A percentile compares a stretch with the other conserved stretches of the same genome.
Evolutionary conservation across 805 yeast species (phyloP).

Genomic region (Suhomyces emberorum): DNA sequence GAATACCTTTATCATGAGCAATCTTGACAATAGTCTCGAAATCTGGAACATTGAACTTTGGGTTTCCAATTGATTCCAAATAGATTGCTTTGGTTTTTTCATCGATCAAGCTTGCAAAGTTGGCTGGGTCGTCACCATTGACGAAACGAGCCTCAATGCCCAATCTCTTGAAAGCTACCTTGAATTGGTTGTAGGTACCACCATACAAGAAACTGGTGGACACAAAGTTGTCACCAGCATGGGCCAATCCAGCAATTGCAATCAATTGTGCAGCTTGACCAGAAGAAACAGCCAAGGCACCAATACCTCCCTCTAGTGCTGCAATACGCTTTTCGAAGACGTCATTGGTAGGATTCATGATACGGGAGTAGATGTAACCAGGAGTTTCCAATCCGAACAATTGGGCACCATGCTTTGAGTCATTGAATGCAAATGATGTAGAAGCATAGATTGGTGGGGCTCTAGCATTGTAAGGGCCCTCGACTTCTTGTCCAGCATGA

Average conservation of each 20-base stretch:
- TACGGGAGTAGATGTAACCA: slow-evolving; percentile 85
- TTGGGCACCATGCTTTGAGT: slow-evolving; percentile 90
- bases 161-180: slow-evolving; percentile 83
- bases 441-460: slow-evolving; percentile 95
- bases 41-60: slow-evolving; percentile 89
- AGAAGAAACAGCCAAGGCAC: slow-evolving; percentile 86
- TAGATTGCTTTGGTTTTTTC: slow-evolving; percentile 86
- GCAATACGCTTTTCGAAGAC: slow-evolving; percentile 91
- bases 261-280: slow-evolving; percentile 95
- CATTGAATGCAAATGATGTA: slow-evolving; percentile 81
- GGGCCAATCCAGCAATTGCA: slow-evolving; percentile 81
- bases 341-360: slow-evolving; percentile 90
- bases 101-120: slow-evolving; percentile 71
- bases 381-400: slow-evolving; percentile 79
- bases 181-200: slow-evolving; percentile 94
- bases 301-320: slow-evolving; percentile 88
- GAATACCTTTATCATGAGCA: slow-evolving; percentile 84
- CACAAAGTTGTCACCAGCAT: slow-evolving; percentile 84
- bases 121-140: slow-evolving; percentile 73
- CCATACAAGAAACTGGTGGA: slow-evolving; percentile 88
- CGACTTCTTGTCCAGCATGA: slow-evolving; percentile 88
- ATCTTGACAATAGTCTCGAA: slow-evolving; percentile 69
- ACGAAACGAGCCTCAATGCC: slow-evolving; percentile 88
- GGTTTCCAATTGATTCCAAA: slow-evolving; percentile 89
- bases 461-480: slow-evolving; percentile 66